Evolutionary conservation across 2,329 filamentous ascomycete species (phyloP).

Genomic region (Talaromyces sp.): DNA sequence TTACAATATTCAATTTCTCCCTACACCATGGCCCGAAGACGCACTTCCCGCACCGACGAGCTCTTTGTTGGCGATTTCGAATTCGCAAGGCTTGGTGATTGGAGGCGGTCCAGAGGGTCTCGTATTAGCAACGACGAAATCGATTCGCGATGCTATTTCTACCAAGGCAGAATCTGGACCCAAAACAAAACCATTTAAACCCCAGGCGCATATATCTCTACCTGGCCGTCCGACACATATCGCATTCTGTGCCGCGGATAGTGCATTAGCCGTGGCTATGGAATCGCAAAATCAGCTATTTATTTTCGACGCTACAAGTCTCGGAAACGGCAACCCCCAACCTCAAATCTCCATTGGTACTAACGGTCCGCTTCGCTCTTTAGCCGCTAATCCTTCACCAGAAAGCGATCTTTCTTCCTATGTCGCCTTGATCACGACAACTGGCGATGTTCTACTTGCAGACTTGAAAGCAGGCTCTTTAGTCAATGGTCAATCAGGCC

Average conservation of each 20-base stretch:
- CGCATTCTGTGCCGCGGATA: conserved; percentile 85
- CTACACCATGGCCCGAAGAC: conserved; percentile 69
- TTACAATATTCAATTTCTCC: conserved; percentile 74
- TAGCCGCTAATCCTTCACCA: conserved; percentile 75
- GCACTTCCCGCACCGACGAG: conserved; percentile 70
- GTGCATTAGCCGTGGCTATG: conserved; percentile 75
- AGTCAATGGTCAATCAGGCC: conserved; percentile 58
- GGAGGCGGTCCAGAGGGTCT: conserved; percentile 81
- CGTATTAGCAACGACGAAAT: conserved; percentile 71
- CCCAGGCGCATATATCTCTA: conserved; percentile 69
- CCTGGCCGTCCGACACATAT: conserved; percentile 79
- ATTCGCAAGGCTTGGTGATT: conserved; percentile 74
- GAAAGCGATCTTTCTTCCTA: conserved; percentile 58
- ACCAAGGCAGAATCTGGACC: conserved; percentile 56
- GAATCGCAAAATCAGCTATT: conserved; percentile 77
- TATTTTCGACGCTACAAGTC: conserved; percentile 70
- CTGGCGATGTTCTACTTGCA: conserved; percentile 79
- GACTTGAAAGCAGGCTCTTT: conserved; percentile 68
- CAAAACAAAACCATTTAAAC: conserved; percentile 67
- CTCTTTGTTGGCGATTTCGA: conserved; percentile 80
- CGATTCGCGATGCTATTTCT: conserved; percentile 71
- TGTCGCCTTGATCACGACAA: conserved; percentile 74
- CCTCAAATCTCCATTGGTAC: conserved; percentile 73
- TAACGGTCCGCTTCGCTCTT: conserved; percentile 68
- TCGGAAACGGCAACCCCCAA: conserved; percentile 64